These are phyloP conservation scores for Xylaria grammica DNA, from an alignment of 495 filamentous ascomycete genomes.

Conservation along the genomic window DNA sequence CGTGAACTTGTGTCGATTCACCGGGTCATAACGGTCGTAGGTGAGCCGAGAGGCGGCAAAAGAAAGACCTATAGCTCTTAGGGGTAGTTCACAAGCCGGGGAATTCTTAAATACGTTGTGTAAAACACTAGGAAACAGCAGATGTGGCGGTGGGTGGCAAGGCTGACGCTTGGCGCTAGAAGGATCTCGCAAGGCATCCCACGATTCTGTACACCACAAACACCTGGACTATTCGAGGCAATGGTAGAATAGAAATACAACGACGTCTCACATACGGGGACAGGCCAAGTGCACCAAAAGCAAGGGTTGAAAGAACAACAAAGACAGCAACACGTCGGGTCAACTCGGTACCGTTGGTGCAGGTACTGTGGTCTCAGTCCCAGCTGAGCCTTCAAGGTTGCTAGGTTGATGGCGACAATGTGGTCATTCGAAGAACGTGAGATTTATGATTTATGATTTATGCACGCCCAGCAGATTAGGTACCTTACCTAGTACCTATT, in stretches of 20 bases:
- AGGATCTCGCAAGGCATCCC: constrained; percentile 6
- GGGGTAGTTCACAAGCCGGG: not conserved
- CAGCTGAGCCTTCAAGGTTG: not conserved
- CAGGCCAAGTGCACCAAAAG: not conserved
- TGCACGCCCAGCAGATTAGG: too few relatives aligned
- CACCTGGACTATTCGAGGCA: not conserved
- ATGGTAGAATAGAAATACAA: not conserved
- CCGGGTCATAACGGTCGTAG: not conserved
- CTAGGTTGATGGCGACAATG: not conserved
- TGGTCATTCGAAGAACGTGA: not conserved
- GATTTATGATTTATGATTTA: too few relatives aligned
- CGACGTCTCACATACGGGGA: not conserved
- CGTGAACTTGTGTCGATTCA: not conserved
- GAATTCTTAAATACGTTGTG: not conserved
- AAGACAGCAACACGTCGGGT: not conserved
- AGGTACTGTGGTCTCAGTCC: not conserved
- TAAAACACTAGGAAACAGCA: not conserved
- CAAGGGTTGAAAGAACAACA: not conserved
- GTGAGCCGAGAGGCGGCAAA: too few relatives aligned
- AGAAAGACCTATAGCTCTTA: not conserved
- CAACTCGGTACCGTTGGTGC: not conserved
- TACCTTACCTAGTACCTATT: too few relatives aligned
- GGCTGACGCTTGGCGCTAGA: constrained; percentile 1
- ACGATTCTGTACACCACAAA: not conserved
- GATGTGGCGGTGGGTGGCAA: not conserved